Evolutionary conservation across 495 filamentous ascomycete species (phyloP), one percentile per base, ranked within the genome.

Genomic region (Podospora comata): DNA sequence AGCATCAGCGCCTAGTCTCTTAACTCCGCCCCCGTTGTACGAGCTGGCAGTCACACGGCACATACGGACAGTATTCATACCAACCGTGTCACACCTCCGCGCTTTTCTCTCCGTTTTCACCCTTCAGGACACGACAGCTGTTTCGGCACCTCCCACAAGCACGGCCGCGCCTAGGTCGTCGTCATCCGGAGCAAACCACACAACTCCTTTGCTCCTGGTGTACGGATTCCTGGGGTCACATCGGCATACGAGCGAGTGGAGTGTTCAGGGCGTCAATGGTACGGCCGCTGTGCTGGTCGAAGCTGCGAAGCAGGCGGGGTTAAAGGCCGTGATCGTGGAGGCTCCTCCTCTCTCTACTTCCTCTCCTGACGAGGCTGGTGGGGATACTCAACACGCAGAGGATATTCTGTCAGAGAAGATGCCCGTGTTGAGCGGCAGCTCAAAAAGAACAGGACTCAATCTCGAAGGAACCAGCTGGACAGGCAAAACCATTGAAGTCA

Each of bases 201-300:
- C 39, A 23, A 2, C 77, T 15, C 32, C 64, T 5, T 61, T 86
- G 27, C 77, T 97, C 16, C 82, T 88, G 15, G 76, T 94, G 13
- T 85, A 91, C 68, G 87, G 91, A 65, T 81, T 90, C 59, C 71
- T 96, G 13, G 77, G 81, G 32, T 76, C 92, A 48, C 93, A 97
- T 78, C 81, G 81, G n/a, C 77, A 82, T 30, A 94, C 91, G 4
- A 86, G 86, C 65, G 92, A 95, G 72, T 94, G 90, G 83, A 93
- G 91, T 57, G 92, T 89, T 0, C 93, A 96, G 75, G 93, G 92
- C 0, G 76, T 97, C 5, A 86, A 86, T 62, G 86, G 88, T 72
- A 91, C 89, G 5, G 80, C 91, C 18, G 85, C 93, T 13, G 76
- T 78, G 26, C 78, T 90, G 6, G 86, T 94, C 30, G 93, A 96